These are phyloP conservation scores for Fistulinella prunicolor DNA, from an alignment of 768 basidiomycete genomes.

Conservation along the genomic window DNA sequence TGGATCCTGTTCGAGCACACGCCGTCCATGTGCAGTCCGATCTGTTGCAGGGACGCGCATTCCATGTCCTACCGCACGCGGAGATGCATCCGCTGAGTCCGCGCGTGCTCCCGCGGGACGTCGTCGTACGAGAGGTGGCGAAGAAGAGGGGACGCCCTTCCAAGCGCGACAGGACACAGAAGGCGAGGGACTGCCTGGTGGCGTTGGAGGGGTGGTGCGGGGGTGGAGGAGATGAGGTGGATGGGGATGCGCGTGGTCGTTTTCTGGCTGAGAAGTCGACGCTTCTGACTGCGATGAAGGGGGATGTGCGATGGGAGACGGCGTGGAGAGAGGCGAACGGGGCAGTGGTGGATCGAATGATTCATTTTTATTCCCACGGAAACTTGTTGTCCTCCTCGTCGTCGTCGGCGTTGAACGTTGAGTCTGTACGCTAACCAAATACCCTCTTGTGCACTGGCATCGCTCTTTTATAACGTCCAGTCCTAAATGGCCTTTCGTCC, in stretches of 20 bases:
- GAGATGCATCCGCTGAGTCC: conserved; percentile 53
- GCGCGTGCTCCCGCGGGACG: conserved; percentile 64
- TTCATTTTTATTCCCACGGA: no score
- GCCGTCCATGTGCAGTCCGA: conserved; percentile 47
- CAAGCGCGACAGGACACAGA: conserved; percentile 55
- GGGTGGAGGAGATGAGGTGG: conserved; percentile 5
- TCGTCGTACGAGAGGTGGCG: conserved; percentile 43
- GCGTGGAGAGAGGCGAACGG: background rate
- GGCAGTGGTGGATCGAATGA: no score
- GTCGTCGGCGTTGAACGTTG: background rate
- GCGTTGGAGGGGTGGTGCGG: conserved; percentile 51
- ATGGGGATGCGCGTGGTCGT: conserved; percentile 29
- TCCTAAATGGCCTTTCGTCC: conserved; percentile 23
- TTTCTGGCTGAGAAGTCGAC: conserved; percentile 45
- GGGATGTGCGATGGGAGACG: conserved; percentile 11
- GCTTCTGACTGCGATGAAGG: conserved; percentile 38
- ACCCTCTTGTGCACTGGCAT: background rate
- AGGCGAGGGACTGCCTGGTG: conserved; percentile 47
- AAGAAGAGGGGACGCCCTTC: conserved; percentile 66
- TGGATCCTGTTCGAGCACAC: conserved; percentile 49
- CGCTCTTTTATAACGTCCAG: conserved; percentile 21
- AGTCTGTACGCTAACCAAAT: conserved; percentile 1
- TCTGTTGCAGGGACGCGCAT: conserved; percentile 48
- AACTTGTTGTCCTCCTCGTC: conserved; percentile 3
- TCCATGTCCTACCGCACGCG: conserved; percentile 60